phyloP scores from a whole-genome alignment of 2,329 filamentous ascomycete genomes.

The Clonostachys byssicola region DNA sequence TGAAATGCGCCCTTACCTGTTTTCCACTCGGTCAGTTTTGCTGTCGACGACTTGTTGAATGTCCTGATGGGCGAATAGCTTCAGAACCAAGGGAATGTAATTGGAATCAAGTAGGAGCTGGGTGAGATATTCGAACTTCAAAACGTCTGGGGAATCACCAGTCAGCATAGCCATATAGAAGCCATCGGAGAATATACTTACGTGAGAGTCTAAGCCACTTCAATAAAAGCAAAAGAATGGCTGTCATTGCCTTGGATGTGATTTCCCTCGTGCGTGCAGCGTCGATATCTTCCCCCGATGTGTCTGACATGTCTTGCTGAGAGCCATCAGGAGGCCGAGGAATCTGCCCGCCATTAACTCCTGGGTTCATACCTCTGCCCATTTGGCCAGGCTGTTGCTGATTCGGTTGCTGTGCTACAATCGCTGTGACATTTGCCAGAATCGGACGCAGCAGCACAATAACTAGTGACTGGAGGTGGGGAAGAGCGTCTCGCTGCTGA shows the following conservation, averaged over 20 bases:
- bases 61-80: conserved; percentile 92
- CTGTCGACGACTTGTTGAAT: conserved; percentile 86
- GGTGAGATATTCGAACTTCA: conserved; percentile 94
- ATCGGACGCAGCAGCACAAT: conserved; percentile 91
- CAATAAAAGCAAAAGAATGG: conserved; percentile 76
- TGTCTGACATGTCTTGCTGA: conserved; percentile 35
- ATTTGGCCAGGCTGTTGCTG: conserved; percentile 38
- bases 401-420: conserved; percentile 59
- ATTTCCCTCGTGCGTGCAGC: conserved; percentile 80
- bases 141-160: conserved; percentile 56
- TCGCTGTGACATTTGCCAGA: conserved; percentile 80
- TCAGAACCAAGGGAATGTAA: conserved; percentile 87
- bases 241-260: conserved; percentile 86
- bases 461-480: conserved; percentile 85
- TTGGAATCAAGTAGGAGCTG: conserved; percentile 93
- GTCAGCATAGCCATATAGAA: conserved; percentile 7
- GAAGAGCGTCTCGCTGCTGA: conserved; percentile 65
- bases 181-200: conserved; percentile 38
- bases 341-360: conserved; percentile 28
- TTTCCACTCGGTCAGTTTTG: conserved; percentile 75
- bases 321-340: conserved; percentile 7
- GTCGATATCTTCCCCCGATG: conserved; percentile 73
- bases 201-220: conserved; percentile 97
- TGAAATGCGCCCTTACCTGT: conserved; percentile 52
- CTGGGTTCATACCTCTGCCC: conserved; percentile 29